These are phyloP conservation scores for Trypanosoma theileri DNA, from an alignment of 208 protist species.

Conservation along the genomic window DNA sequence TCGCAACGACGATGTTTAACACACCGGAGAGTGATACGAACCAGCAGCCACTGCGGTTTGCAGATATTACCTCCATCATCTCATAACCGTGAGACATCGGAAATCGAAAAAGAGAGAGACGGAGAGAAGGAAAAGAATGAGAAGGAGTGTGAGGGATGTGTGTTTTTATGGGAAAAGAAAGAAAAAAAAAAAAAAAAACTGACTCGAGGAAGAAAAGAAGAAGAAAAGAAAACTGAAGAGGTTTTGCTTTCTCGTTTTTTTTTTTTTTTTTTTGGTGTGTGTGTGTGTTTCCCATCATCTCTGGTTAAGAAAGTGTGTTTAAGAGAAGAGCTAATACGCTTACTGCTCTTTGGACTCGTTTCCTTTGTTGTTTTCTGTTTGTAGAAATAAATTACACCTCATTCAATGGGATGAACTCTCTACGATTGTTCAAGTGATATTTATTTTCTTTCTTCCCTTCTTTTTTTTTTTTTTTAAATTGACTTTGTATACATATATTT, in stretches of 20 bases:
- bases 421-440: too few relatives aligned
- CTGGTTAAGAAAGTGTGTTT: slow-evolving; percentile 9
- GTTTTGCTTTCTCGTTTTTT: background rate
- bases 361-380: slow-evolving; percentile 17
- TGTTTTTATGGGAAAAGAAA: background rate
- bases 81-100: slow-evolving; percentile 3
- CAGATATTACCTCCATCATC: slow-evolving; percentile 53
- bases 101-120: slow-evolving; percentile 11
- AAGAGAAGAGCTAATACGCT: background rate
- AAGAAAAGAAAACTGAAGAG: background rate
- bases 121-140: slow-evolving; percentile 5
- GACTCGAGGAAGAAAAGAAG: background rate
- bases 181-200: background rate
- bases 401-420: too few relatives aligned
- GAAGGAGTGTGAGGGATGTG: background rate
- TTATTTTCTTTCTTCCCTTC: too few relatives aligned
- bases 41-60: slow-evolving; percentile 65
- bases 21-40: slow-evolving; percentile 55
- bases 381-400: too few relatives aligned
- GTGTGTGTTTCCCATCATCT: background rate
- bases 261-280: slow-evolving; percentile 1
- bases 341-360: background rate
- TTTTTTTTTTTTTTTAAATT: too few relatives aligned
- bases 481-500: too few relatives aligned
- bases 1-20: slow-evolving; percentile 74